These are phyloP conservation scores for Sporothrix brunneoviolacea DNA, from an alignment of 2,329 filamentous ascomycete species.

Conservation along the genomic window DNA sequence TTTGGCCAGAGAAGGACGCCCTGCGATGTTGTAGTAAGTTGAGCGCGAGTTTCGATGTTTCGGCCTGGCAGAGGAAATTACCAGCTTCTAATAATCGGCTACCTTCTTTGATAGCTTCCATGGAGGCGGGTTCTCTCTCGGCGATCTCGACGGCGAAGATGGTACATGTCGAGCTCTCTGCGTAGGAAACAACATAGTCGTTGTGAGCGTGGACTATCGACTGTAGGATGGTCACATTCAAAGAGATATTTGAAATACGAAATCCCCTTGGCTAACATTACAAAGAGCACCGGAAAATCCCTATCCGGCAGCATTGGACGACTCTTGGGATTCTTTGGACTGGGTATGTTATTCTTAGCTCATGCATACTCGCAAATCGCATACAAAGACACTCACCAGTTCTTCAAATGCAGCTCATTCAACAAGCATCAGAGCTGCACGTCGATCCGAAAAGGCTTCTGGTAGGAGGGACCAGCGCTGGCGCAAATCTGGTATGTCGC, in stretches of 20 bases:
- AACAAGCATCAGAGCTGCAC: not conserved
- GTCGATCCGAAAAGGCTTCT: not conserved
- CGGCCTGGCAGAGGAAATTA: no score
- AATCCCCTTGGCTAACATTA: no score
- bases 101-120: no score
- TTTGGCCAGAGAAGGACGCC: no score
- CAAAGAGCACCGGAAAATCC: conserved; percentile 3
- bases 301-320: not conserved
- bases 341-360: not conserved
- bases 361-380: no score
- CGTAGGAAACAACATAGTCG: not conserved
- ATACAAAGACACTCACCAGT: no score
- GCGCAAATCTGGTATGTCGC: not conserved
- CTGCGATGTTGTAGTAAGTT: no score
- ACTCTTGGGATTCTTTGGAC: not conserved
- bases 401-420: not conserved
- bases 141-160: conserved; percentile 1
- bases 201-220: conserved; percentile 3
- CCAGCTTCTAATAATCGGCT: no score
- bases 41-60: no score
- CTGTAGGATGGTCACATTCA: no score
- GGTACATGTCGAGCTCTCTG: not conserved
- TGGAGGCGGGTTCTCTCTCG: conserved; percentile 3
- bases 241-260: no score
- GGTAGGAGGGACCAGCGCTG: not conserved